Base-by-base conservation (phyloP, 2,329 filamentous ascomycete species). In the Coniochaeta sp. region DNA sequence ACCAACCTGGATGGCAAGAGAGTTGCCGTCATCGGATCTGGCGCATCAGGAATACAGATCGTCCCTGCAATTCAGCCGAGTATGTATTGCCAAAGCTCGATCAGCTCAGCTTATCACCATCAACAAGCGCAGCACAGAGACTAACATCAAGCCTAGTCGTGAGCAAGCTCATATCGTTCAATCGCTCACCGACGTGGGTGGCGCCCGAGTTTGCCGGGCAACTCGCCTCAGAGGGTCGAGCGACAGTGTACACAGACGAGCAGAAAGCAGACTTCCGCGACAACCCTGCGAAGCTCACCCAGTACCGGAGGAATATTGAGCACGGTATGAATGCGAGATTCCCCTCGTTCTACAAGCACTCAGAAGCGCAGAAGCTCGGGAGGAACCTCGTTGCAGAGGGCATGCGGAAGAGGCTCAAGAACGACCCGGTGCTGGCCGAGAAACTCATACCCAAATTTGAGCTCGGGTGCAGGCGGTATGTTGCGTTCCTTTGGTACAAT, bases 201-300 rank as follows among this genome's bases (percentile, higher is more conserved):
- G 54, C 54, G 6, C 54, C 54, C 14, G n/a, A 52, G 3, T 52
- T 52, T 16, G 47, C 22, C 3, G 8, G 22, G 12, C 19, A 30
- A 14, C 14, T 52, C 4, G 47, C 47, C 7, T 1, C 22, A 5
- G 47, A 52, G 2, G 24, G 47, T 16, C 47, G 14, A 3, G 24
- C 8, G 8, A 52, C 47, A 8, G 14, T 4, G 3, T 55, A 22
- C 30, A 54, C 59, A 2, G 42, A 69, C 1, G 58, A 74, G 26
- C 77, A 82, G 17, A 72, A 81, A 57, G 69, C 76, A 1, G 74
- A 80, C 24, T 75, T 75, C 0, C 84, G 83, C 65, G 73, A 80
- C 61, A n/a, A 55, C n/a, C 79, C 81, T 0, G 70, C 77, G 14
- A 75, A 67, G 14, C 85, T 85, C 63, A 67, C 81, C 3, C 62